Percentiles rank a stretch among this genome's conserved stretches.
phyloP scores from a whole-genome alignment of 2,329 filamentous ascomycete genomes.

The Venturia carpophila region DNA sequence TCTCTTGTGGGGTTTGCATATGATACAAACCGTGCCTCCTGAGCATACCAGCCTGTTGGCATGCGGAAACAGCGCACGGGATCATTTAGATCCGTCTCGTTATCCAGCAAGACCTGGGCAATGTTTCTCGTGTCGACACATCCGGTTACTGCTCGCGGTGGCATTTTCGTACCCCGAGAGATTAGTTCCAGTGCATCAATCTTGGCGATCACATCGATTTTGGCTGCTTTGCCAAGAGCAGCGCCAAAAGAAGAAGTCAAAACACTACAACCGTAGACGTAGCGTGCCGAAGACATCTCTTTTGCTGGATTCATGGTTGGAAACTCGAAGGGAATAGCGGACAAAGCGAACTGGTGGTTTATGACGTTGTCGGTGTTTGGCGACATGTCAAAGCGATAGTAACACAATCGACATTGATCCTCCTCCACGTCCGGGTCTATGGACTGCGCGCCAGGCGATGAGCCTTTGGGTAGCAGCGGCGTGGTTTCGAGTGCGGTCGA shows the following conservation, averaged over 20 bases:
- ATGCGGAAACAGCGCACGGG: constrained; percentile 55
- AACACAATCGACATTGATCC: constrained; percentile 62
- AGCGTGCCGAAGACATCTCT: constrained; percentile 52
- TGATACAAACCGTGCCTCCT: constrained; percentile 60
- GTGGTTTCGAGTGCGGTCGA: constrained; percentile 26
- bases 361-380: constrained; percentile 35
- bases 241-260: constrained; percentile 49
- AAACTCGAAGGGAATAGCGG: constrained; percentile 61
- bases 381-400: constrained; percentile 53
- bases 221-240: constrained; percentile 55
- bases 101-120: constrained; percentile 40
- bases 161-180: constrained; percentile 39
- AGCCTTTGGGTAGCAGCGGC: constrained; percentile 21
- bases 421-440: constrained; percentile 41
- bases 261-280: constrained; percentile 61
- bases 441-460: constrained; percentile 12
- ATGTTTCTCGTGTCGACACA: constrained; percentile 54
- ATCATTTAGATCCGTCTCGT: constrained; percentile 37
- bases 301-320: constrained; percentile 49
- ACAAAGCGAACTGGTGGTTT: constrained; percentile 55
- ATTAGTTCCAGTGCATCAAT: constrained; percentile 51
- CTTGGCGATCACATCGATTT: constrained; percentile 59
- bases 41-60: constrained; percentile 54
- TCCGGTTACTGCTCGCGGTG: constrained; percentile 46
- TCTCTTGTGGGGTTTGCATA: constrained; percentile 38